Percentiles rank a stretch among this genome's conserved stretches.
These are phyloP conservation scores for Phytophthora aleatoria DNA, from an alignment of 352 stramenopile species.

Conservation along the genomic window DNA sequence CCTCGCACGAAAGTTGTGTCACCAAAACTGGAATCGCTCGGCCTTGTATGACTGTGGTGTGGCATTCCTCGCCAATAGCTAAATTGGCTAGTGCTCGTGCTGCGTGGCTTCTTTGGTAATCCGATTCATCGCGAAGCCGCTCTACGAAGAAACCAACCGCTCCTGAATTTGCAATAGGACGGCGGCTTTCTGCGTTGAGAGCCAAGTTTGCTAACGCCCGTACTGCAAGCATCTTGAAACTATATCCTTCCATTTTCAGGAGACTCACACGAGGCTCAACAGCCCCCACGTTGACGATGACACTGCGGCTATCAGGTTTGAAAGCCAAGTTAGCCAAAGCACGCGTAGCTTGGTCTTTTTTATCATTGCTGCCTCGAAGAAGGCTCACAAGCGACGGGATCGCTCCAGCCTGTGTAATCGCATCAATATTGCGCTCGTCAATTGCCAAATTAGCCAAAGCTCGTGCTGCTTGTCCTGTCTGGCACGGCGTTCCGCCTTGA, in stretches of 20 bases:
- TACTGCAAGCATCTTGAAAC: neutral
- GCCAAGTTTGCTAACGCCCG: neutral
- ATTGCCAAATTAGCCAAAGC: constrained; percentile 1
- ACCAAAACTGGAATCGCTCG: neutral
- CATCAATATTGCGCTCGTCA: neutral
- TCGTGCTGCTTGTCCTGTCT: neutral
- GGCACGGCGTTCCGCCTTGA: neutral
- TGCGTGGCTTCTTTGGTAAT: neutral
- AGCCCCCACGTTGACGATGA: neutral
- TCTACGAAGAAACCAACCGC: neutral
- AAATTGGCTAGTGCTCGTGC: neutral
- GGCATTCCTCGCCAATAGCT: neutral
- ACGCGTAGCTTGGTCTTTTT: neutral
- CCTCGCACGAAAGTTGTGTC: neutral
- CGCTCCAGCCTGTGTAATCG: neutral
- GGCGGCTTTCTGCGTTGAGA: neutral
- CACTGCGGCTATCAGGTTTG: neutral
- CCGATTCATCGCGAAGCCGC: neutral
- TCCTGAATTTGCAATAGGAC: neutral
- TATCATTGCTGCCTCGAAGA: neutral
- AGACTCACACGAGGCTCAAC: neutral
- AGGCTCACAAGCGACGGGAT: neutral
- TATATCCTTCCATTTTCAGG: neutral
- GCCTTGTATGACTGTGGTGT: neutral
- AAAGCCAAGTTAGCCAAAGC: constrained; percentile 3